phyloP scores from a whole-genome alignment of 768 basidiomycete species.

The Lentinula boryana region DNA sequence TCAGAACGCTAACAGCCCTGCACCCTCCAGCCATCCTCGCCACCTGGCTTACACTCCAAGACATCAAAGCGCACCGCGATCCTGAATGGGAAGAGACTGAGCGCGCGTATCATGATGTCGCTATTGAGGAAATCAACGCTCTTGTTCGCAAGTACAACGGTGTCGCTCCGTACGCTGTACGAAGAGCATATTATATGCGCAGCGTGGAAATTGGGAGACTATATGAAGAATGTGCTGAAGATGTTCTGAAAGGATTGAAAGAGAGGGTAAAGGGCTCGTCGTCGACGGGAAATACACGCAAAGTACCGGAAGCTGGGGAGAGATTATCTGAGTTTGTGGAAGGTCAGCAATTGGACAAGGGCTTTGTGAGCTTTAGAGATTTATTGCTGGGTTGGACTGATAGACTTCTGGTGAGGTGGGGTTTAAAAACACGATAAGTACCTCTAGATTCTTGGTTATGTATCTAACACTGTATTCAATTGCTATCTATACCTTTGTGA shows the following conservation, averaged over 20 bases:
- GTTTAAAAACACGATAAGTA: neutral
- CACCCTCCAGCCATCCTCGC: constrained; percentile 32
- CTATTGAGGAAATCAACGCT: constrained; percentile 66
- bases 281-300: neutral
- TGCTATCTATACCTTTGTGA: no score
- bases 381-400: neutral
- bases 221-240: constrained; percentile 46
- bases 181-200: constrained; percentile 53
- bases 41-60: constrained; percentile 22
- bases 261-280: neutral
- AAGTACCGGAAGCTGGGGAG: neutral
- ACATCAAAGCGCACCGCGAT: constrained; percentile 49
- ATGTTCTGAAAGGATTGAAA: constrained; percentile 38
- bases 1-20: constrained; percentile 51
- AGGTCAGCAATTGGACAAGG: neutral
- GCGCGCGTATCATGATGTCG: constrained; percentile 58
- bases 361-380: neutral
- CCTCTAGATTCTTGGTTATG: no score
- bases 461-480: no score
- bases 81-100: constrained; percentile 67
- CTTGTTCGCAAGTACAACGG: constrained; percentile 77
- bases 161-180: constrained; percentile 73
- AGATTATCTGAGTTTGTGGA: neutral
- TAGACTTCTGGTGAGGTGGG: neutral
- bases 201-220: constrained; percentile 51